Evolutionary conservation across 2,329 filamentous ascomycete species (phyloP), one percentile per base, ranked within the genome.

Genomic region (Penicillium sp.): DNA sequence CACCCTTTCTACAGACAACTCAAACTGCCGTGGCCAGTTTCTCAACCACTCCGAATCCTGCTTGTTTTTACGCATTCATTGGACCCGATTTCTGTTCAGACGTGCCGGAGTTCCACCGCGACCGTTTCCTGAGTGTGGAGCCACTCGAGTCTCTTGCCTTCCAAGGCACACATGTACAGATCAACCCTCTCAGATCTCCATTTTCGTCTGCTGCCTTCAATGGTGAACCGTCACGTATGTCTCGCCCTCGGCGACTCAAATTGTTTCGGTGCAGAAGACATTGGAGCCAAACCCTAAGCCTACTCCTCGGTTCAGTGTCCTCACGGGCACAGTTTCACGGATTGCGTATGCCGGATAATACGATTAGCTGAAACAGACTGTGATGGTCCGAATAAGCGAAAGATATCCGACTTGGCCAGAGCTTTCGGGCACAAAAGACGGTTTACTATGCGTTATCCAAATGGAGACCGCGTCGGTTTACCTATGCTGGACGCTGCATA

Each of bases 271-370:
- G 83, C 82, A 84, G 87, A 85, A 80, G 80, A 79, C 76, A 79
- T 86, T 90, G 89, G 92, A 92, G 65, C 89, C 92, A 96, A 96
- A 96, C 92, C 92, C 92, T 96, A 96, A 89, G 83, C 79, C 79
- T 29, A 29, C 76, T 79, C 75, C 79, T 85, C 89, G 89, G 90
- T 86, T 85, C 71, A 73, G 66, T 67, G 61, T 69, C 62, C 60
- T 40, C 42, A 40, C 40, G 57, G 63, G 60, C 63, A 58, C 53
- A 89, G 89, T 82, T 69, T 92, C 89, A 85, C 85, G 85, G 81
- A 81, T 72, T 74, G 79, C 78, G 83, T 87, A 88, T 86, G 86
- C 86, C 82, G 78, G 82, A 77, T 78, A 49, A 79, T 79, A 82
- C 81, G 85, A 92, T 72, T 92, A 92, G 76, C 77, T 71, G 70